A percentile compares a stretch with the other conserved stretches of the same genome.
These are phyloP conservation scores for Lepidium sativum DNA, from an alignment of 345 rosid species.

Conservation along the genomic window DNA sequence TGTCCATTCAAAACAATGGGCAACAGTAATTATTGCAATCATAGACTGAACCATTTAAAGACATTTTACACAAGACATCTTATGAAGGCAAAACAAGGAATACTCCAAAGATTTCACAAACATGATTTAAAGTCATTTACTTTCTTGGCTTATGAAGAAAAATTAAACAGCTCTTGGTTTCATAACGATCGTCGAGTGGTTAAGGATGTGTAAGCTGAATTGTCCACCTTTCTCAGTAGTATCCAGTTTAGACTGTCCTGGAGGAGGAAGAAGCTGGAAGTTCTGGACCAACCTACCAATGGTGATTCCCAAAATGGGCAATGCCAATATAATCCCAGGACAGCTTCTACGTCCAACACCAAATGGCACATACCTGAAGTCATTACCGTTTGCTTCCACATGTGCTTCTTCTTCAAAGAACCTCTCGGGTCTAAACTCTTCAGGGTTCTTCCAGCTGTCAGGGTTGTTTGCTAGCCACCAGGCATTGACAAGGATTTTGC, in stretches of 20 bases:
- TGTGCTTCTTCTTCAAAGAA: conserved; percentile 87
- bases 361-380: conserved; percentile 89
- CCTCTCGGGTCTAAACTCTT: conserved; percentile 95
- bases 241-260: conserved; percentile 72
- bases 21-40: conserved; percentile 14
- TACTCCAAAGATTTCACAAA: conserved; percentile 17
- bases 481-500: conserved; percentile 89
- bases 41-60: not conserved
- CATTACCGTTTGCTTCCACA: conserved; percentile 93
- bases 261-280: conserved; percentile 92
- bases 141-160: not conserved
- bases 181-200: conserved; percentile 82
- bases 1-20: conserved; percentile 6
- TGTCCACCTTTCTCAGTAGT: conserved; percentile 92
- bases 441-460: conserved; percentile 68
- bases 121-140: conserved; percentile 15
- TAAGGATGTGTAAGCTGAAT: conserved; percentile 88
- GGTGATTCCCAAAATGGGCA: conserved; percentile 88
- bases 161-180: conserved; percentile 56
- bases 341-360: conserved; percentile 98
- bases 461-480: conserved; percentile 99
- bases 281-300: conserved; percentile 90
- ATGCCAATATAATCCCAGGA: conserved; percentile 91
- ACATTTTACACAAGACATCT: conserved; percentile 11
- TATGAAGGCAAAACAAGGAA: conserved; percentile 8